phyloP scores from a whole-genome alignment of 148 eudicot genomes.

The Chenopodium quinoa region DNA sequence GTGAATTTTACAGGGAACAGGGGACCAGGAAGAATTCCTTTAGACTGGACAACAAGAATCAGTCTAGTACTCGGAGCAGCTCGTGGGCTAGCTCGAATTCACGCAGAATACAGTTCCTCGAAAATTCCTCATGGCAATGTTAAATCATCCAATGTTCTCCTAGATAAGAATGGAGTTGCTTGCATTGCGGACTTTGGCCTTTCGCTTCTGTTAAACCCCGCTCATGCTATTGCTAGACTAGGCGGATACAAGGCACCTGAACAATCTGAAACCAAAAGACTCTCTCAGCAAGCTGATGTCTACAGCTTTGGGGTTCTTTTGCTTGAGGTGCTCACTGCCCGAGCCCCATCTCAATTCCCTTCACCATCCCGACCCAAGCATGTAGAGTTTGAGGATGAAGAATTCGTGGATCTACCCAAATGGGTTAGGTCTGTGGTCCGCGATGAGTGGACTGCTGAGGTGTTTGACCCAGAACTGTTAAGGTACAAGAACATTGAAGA shows the following conservation, averaged over 20 bases:
- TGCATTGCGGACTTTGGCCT: constrained; percentile 88
- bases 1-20: constrained; percentile 56
- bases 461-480: constrained; percentile 76
- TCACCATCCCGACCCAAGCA: constrained; percentile 41
- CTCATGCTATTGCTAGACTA: constrained; percentile 68
- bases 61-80: constrained; percentile 89
- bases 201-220: constrained; percentile 72
- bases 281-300: constrained; percentile 85
- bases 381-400: constrained; percentile 31
- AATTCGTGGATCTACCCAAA: constrained; percentile 59
- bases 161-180: constrained; percentile 76
- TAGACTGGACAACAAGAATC: constrained; percentile 95
- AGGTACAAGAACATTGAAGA: constrained; percentile 98
- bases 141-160: constrained; percentile 78
- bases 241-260: constrained; percentile 91
- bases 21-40: constrained; percentile 88
- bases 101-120: constrained; percentile 55
- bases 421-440: constrained; percentile 86
- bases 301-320: constrained; percentile 81
- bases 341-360: constrained; percentile 53
- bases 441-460: constrained; percentile 97
- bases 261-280: constrained; percentile 54
- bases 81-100: constrained; percentile 75
- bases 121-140: constrained; percentile 88
- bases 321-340: constrained; percentile 77